Evolutionary conservation across 2,329 filamentous ascomycete genomes (phyloP).

Genomic region (Sclerotinia borealis): DNA sequence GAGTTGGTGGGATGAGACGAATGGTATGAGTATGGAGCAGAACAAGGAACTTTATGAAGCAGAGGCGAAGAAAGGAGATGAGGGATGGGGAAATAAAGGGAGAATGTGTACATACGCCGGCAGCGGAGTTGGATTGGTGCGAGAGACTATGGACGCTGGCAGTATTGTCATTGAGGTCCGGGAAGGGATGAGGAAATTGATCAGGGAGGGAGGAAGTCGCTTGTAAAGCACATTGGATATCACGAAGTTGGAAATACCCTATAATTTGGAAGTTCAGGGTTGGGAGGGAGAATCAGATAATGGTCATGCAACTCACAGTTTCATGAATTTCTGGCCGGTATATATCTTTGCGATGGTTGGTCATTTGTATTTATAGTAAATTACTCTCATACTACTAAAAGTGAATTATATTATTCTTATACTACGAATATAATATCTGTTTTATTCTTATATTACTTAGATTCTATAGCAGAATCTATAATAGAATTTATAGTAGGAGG

Average conservation of each 20-base stretch:
- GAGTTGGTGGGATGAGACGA: constrained; percentile 40
- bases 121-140: constrained; percentile 53
- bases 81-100: constrained; percentile 45
- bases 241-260: neutral
- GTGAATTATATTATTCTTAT: too few species aligned
- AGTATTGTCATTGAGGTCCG: constrained; percentile 40
- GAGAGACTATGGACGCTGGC: constrained; percentile 41
- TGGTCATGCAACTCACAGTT: neutral
- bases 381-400: too few species aligned
- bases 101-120: constrained; percentile 59
- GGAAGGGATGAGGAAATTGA: constrained; percentile 3
- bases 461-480: too few species aligned
- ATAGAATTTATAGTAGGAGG: too few species aligned
- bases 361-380: neutral
- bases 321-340: neutral
- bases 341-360: neutral
- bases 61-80: constrained; percentile 45
- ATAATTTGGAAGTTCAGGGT: neutral
- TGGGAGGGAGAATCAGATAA: neutral
- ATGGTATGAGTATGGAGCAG: constrained; percentile 36
- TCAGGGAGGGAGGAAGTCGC: constrained; percentile 3
- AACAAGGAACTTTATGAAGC: constrained; percentile 37
- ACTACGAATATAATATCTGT: too few species aligned
- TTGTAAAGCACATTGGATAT: neutral
- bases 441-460: too few species aligned